Base-by-base conservation (phyloP, 2,329 filamentous ascomycete species). In the Fulvia fulva region DNA sequence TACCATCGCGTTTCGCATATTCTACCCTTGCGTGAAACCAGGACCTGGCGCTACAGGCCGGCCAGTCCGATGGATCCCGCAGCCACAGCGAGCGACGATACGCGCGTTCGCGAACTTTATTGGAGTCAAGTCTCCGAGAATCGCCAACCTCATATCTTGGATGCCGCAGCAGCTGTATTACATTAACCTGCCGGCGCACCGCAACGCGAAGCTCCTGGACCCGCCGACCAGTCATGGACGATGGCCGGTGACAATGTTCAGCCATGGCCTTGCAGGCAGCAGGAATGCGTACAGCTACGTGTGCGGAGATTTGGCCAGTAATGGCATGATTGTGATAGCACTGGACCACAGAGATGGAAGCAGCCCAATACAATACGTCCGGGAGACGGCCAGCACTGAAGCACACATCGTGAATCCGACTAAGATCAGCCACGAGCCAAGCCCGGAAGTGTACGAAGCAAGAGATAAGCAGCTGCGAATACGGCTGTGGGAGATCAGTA, bases 271-370 rank as follows among this genome's bases (percentile, higher is more conserved):
- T 1, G 91, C 89, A 37, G 91, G 91, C 37, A 87, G 84, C 59
- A 83, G 89, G 64, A 94, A 94, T 68, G 85, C 89, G 11, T 96
- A 96, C 76, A 93, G 89, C n/a, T 87, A 92, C 68, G 76, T 95
- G 23, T 87, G 83, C 19, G 89, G 89, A 16, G 90, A 89, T 0
- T 76, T 96, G 26, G 89, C 91, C 4, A 91, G 88, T 21, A 87
- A 94, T 68, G 91, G 91, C 43, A 80, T 92, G 22, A 84, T 94
- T 7, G 90, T 95, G 1, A 77, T 93, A 54, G 91, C 89, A 57
- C 85, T 89, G 0, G 91, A 95, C 68, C 91, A 95, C 70, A 83
- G 91, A 46, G 91, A 96, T 68, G 89, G 90, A 53, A 92, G 88
- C 70, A 82, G 88, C 2, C 87, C 90, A 1, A 80, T 90, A n/a